Conservation (phyloP, 306 rosid species). For the Arachis stenosperma region DNA sequence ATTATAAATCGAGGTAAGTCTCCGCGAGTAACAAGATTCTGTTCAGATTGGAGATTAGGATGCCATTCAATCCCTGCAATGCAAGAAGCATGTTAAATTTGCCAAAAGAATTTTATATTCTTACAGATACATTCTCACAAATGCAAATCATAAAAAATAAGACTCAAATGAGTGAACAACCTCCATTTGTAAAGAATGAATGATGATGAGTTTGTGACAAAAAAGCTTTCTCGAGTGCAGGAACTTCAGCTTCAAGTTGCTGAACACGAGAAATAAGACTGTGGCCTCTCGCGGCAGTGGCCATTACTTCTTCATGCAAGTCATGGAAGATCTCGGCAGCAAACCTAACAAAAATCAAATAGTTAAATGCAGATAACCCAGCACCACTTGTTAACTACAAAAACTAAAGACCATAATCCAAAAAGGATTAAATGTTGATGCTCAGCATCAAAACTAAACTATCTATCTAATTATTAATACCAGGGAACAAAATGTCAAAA, state of each 20-base stretch:
- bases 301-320: slow-evolving; percentile 94
- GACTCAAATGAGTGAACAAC: slow-evolving; percentile 45
- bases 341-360: slow-evolving; percentile 58
- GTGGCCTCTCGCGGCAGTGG: slow-evolving; percentile 87
- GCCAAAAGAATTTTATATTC: slow-evolving; percentile 11
- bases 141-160: slow-evolving; percentile 27
- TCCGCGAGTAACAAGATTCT: slow-evolving; percentile 70
- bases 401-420: background rate
- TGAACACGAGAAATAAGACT: slow-evolving; percentile 82
- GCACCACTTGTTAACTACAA: background rate
- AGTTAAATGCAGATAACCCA: slow-evolving; percentile 35
- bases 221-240: slow-evolving; percentile 79
- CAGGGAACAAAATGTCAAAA: slow-evolving; percentile 5
- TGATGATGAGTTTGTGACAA: slow-evolving; percentile 71
- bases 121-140: slow-evolving; percentile 5
- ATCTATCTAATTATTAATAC: slow-evolving; percentile 2
- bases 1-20: slow-evolving; percentile 93
- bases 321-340: slow-evolving; percentile 96
- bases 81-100: slow-evolving; percentile 22
- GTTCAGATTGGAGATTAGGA: slow-evolving; percentile 73
- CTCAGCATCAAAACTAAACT: background rate
- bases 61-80: slow-evolving; percentile 89
- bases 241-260: slow-evolving; percentile 96
- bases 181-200: slow-evolving; percentile 65
- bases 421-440: slow-evolving; percentile 3